These are phyloP conservation scores for Russula virescens DNA, from an alignment of 768 basidiomycete genomes.

Conservation along the genomic window DNA sequence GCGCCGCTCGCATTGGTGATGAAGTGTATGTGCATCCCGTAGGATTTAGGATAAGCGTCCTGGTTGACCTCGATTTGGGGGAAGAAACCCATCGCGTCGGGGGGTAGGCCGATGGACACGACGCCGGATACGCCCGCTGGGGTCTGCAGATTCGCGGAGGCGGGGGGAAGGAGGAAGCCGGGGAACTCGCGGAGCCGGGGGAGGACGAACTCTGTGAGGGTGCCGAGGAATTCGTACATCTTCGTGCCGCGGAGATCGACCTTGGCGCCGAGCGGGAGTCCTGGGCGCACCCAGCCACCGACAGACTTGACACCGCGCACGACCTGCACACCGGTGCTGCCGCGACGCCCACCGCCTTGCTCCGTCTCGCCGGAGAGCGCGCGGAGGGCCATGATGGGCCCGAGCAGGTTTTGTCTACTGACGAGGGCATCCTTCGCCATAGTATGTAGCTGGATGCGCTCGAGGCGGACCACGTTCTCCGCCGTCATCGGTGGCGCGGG, in stretches of 20 bases:
- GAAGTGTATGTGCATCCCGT: slow-evolving; percentile 94
- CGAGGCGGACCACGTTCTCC: slow-evolving; percentile 67
- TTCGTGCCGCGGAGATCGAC: slow-evolving; percentile 84
- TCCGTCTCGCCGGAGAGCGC: slow-evolving; percentile 81
- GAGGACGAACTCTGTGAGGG: slow-evolving; percentile 90
- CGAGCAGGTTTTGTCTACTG: slow-evolving; percentile 68
- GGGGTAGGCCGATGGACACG: slow-evolving; percentile 81
- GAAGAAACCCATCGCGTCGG: slow-evolving; percentile 82
- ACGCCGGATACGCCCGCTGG: slow-evolving; percentile 81
- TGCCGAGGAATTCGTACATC: slow-evolving; percentile 92
- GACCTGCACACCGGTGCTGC: slow-evolving; percentile 73
- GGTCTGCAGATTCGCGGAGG: slow-evolving; percentile 61
- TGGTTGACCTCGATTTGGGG: slow-evolving; percentile 94
- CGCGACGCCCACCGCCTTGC: slow-evolving; percentile 64
- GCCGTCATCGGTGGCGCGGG: slow-evolving; percentile 59
- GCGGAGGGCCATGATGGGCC: slow-evolving; percentile 83
- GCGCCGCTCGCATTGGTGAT: slow-evolving; percentile 81
- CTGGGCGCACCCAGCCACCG: slow-evolving; percentile 79
- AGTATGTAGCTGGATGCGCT: slow-evolving; percentile 80
- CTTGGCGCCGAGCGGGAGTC: slow-evolving; percentile 79
- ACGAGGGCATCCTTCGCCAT: slow-evolving; percentile 76
- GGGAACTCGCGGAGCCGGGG: slow-evolving; percentile 88
- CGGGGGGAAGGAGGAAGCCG: slow-evolving; percentile 74
- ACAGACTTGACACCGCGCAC: slow-evolving; percentile 60
- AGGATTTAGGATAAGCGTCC: slow-evolving; percentile 78